Evolutionary conservation across 352 stramenopile species (phyloP), one percentile per base, ranked within the genome.

Genomic region (Phytophthora crassamura): DNA sequence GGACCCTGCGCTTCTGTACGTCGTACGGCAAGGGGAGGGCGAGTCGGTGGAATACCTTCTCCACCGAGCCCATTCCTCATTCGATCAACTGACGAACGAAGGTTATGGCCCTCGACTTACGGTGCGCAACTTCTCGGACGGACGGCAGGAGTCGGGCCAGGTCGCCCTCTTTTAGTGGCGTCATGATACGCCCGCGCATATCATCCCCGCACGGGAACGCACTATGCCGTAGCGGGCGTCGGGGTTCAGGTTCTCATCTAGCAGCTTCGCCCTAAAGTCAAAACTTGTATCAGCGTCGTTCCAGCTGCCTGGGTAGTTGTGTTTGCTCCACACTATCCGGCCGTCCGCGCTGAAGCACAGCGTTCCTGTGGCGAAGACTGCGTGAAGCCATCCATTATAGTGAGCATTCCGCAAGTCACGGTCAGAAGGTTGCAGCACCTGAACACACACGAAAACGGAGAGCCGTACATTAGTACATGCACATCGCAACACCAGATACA

Each of bases 321-420:
- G 55, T 15, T 54, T 47, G 3, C 3, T 22, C 63, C 54, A 72
- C 3, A 63, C 49, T 18, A 66, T 72, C 1, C 2, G 22, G 7
- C 55, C 55, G 32, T 66, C 54, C 0, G 59, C 63, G 5, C 22
- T 51, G 47, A 72, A 72, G 28, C 45, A 58, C 1, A 66, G 4
- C 0, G 63, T 72, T 0, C 42, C 63, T 2, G 63, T 66, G 0
- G 66, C 38, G 41, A 66, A 62, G 3, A 64, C 59, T 8, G 5
- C n/a, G n/a, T 72, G 63, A 12, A 69, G 38, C 61, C 61, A 69
- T 0, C 61, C 61, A 51, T 67, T 60, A 41, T 67, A 67, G 5
- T 55, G 39, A 7, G 59, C 49, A 22, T 67, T 67, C 18, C 59
- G 59, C 2, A 53, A 15, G 12, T 67, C 59, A 2, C n/a, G 6